Percentiles rank a stretch among this genome's conserved stretches.
Evolutionary conservation across 2,329 filamentous ascomycete species (phyloP).

Genomic region (Ophiostoma quercus): DNA sequence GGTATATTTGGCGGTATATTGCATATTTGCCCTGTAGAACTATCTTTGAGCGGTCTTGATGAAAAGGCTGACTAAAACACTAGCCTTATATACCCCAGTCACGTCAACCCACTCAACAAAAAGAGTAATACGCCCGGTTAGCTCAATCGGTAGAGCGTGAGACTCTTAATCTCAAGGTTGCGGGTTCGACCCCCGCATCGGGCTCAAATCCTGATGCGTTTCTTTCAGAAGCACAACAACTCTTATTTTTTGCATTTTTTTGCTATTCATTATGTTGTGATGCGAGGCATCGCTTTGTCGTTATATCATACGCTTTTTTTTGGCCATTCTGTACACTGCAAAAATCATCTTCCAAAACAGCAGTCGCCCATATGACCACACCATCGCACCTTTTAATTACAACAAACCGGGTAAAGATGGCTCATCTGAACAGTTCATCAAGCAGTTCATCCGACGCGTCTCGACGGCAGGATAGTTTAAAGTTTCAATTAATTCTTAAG

Average conservation of each 20-base stretch:
- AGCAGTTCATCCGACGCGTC: background rate
- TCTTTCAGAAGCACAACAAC: background rate
- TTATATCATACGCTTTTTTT: background rate
- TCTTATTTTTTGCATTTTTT: background rate
- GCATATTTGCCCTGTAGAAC: background rate
- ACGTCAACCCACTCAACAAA: background rate
- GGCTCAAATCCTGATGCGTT: constrained; percentile 41
- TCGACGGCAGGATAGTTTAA: background rate
- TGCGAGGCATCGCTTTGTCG: background rate
- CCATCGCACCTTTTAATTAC: background rate
- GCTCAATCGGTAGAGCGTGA: constrained; percentile 69
- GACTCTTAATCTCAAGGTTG: constrained; percentile 53
- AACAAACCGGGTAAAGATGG: background rate
- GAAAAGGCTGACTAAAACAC: background rate
- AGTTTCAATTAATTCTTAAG: background rate
- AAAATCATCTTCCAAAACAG: background rate
- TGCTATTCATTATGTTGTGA: background rate
- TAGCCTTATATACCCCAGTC: background rate
- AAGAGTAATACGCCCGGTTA: constrained; percentile 45
- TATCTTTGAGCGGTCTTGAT: background rate
- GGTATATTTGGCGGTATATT: background rate
- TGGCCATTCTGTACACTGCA: too few species aligned
- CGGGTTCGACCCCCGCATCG: constrained; percentile 44
- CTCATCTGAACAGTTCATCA: background rate
- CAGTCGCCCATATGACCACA: background rate